Evolutionary conservation across 2,329 filamentous ascomycete species (phyloP).

Genomic region (Phaeosphaeriaceae sp.): DNA sequence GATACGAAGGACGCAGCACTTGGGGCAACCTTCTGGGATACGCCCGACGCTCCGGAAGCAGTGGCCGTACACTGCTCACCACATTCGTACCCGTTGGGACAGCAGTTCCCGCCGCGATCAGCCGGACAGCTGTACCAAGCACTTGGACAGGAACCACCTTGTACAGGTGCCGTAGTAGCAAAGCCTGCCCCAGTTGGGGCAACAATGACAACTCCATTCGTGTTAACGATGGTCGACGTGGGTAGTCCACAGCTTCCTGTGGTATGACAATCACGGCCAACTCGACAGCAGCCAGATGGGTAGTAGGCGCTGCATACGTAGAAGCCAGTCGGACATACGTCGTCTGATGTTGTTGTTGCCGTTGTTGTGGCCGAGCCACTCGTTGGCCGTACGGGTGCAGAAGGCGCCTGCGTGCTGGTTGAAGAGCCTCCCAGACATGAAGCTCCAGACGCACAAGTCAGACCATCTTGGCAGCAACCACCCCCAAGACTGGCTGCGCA

Average conservation of each 20-base stretch:
- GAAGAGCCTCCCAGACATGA: slow-evolving; percentile 47
- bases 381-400: slow-evolving; percentile 53
- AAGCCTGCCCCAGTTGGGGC: slow-evolving; percentile 63
- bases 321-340: slow-evolving; percentile 82
- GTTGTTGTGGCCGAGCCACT: slow-evolving; percentile 51
- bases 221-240: slow-evolving; percentile 66
- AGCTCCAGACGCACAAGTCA: slow-evolving; percentile 50
- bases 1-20: slow-evolving; percentile 44
- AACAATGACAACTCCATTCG: slow-evolving; percentile 73
- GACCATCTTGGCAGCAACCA: slow-evolving; percentile 58
- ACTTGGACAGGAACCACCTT: slow-evolving; percentile 66
- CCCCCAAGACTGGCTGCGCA: slow-evolving; percentile 56
- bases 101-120: slow-evolving; percentile 78
- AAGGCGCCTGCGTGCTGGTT: slow-evolving; percentile 45
- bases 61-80: slow-evolving; percentile 47
- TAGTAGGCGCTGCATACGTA: slow-evolving; percentile 88
- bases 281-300: slow-evolving; percentile 84
- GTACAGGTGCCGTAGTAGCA: slow-evolving; percentile 42
- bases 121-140: slow-evolving; percentile 80
- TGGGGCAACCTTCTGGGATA: slow-evolving; percentile 47
- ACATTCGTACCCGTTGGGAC: slow-evolving; percentile 65
- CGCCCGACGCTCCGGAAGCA: slow-evolving; percentile 31
- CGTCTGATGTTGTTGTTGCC: slow-evolving; percentile 76
- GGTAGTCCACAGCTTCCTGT: slow-evolving; percentile 72
- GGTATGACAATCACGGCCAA: slow-evolving; percentile 82